Conservation (phyloP, 768 basidiomycete genomes). For the Tulasnella sp. region DNA sequence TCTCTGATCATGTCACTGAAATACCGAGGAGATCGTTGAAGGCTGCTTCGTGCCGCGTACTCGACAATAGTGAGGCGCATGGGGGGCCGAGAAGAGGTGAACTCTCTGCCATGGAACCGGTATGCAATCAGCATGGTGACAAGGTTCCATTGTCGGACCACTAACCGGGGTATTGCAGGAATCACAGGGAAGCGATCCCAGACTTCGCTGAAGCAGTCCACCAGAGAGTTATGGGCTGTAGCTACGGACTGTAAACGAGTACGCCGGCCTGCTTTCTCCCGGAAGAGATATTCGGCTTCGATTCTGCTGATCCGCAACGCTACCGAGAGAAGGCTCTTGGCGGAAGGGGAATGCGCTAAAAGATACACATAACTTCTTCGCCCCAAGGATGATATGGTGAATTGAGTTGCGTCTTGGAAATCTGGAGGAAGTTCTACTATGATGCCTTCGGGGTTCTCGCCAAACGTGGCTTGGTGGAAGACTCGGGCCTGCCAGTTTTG, state of each 20-base stretch:
- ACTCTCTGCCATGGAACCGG: slow-evolving; percentile 41
- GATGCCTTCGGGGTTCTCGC: slow-evolving; percentile 48
- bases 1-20: slow-evolving; percentile 20
- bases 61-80: slow-evolving; percentile 39
- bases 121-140: not conserved
- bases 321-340: slow-evolving; percentile 48
- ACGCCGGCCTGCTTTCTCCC: slow-evolving; percentile 43
- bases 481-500: slow-evolving; percentile 42
- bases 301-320: slow-evolving; percentile 59
- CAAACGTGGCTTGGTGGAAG: slow-evolving; percentile 63
- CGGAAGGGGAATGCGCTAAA: slow-evolving; percentile 46
- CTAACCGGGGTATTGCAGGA: slow-evolving; percentile 4
- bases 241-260: no score
- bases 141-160: not conserved
- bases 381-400: slow-evolving; percentile 52
- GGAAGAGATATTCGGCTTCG: slow-evolving; percentile 60
- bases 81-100: slow-evolving; percentile 30
- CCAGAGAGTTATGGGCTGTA: slow-evolving; percentile 17
- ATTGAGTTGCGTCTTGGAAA: slow-evolving; percentile 35
- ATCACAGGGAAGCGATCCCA: slow-evolving; percentile 32
- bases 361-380: slow-evolving; percentile 51
- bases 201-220: slow-evolving; percentile 27
- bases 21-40: slow-evolving; percentile 30
- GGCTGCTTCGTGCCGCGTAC: slow-evolving; percentile 43
- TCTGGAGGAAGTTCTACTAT: slow-evolving; percentile 44